Conservation (phyloP, 805 yeast species). For the Metschnikowia orientalis region DNA sequence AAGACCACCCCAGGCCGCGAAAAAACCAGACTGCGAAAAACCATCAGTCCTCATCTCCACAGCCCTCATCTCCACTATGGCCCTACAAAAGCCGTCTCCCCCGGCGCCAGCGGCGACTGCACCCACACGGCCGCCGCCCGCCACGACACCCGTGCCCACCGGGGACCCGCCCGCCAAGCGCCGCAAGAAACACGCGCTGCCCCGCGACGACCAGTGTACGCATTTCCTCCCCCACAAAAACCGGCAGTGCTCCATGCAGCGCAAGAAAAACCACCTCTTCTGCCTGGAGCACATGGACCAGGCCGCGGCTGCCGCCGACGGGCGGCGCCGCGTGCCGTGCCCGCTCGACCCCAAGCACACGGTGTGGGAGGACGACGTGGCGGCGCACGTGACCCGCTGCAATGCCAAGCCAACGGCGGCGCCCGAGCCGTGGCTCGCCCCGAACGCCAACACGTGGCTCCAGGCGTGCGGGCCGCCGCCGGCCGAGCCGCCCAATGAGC, state of each 20-base stretch:
- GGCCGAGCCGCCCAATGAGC: neutral
- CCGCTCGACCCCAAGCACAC: constrained; percentile 74
- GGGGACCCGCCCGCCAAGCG: too few relatives aligned
- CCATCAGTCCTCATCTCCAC: too few relatives aligned
- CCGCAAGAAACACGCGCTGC: constrained; percentile 4
- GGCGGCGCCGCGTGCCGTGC: constrained; percentile 54
- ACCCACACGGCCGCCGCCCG: too few relatives aligned
- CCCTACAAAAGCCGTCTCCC: too few relatives aligned
- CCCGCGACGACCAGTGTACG: constrained; percentile 36
- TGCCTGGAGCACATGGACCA: constrained; percentile 60
- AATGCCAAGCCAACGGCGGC: constrained; percentile 38
- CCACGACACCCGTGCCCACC: too few relatives aligned
- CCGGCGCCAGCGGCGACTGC: too few relatives aligned
- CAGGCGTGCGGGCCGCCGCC: neutral
- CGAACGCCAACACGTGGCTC: constrained; percentile 42
- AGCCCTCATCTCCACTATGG: too few relatives aligned
- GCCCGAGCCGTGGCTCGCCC: constrained; percentile 47
- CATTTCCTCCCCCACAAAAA: constrained; percentile 46
- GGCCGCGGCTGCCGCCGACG: constrained; percentile 11
- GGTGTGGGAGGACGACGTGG: constrained; percentile 57
- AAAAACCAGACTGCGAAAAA: too few relatives aligned
- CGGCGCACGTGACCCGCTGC: constrained; percentile 59
- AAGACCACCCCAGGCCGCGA: too few relatives aligned
- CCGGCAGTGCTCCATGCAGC: constrained; percentile 58
- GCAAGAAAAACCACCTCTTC: constrained; percentile 43